These are phyloP conservation scores for Neurospora sp. DNA, from an alignment of 2,329 filamentous ascomycete species.

Conservation along the genomic window DNA sequence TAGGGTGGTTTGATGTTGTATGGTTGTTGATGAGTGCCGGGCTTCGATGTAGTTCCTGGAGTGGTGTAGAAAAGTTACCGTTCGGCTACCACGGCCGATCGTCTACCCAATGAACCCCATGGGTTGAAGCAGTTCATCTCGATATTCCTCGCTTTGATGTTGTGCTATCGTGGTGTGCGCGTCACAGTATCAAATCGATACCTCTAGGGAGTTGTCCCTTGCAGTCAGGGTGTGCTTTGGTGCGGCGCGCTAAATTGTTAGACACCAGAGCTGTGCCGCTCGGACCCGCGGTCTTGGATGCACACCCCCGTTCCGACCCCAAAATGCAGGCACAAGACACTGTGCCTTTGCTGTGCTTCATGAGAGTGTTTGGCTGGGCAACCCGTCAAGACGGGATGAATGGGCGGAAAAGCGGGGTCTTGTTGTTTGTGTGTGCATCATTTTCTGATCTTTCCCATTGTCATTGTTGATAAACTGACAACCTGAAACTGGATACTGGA, in stretches of 20 bases:
- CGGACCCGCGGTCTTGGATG: background rate
- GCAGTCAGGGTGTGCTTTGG: background rate
- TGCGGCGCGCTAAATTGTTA: background rate
- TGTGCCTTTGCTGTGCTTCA: background rate
- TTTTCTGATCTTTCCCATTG: background rate
- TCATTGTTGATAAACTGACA: background rate
- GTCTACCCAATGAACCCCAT: background rate
- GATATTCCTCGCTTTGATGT: background rate
- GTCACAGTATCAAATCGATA: background rate
- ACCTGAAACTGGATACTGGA: background rate
- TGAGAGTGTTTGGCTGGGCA: background rate
- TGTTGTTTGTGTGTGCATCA: background rate
- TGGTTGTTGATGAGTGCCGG: background rate
- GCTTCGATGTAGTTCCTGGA: background rate
- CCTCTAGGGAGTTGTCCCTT: background rate
- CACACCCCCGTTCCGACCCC: background rate
- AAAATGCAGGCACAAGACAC: background rate
- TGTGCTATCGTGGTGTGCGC: background rate
- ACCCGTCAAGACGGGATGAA: background rate
- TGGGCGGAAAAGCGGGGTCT: background rate
- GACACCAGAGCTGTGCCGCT: background rate
- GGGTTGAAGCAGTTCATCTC: background rate
- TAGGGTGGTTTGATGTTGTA: background rate
- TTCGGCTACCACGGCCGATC: background rate
- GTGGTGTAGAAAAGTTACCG: background rate